Conservation (phyloP, 2,329 filamentous ascomycete species). For the Talaromyces sp. region DNA sequence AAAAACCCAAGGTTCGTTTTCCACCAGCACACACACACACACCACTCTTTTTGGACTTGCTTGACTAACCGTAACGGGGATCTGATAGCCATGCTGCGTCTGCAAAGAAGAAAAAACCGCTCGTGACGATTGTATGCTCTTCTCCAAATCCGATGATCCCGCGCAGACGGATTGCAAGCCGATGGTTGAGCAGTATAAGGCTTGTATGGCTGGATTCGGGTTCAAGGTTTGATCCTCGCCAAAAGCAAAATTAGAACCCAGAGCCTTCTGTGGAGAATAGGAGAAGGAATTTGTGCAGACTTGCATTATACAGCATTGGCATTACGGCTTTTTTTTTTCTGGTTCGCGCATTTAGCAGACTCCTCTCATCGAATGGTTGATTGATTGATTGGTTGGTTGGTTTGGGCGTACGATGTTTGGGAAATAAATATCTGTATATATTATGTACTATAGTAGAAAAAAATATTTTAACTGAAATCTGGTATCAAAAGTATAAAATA, state of each 20-base stretch:
- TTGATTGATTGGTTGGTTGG: not conserved
- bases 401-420: not conserved
- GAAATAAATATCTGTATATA: not conserved
- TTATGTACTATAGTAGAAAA: conserved; percentile 5
- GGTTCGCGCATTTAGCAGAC: not conserved
- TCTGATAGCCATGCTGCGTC: conserved; percentile 75
- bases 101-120: conserved; percentile 91
- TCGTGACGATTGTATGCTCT: conserved; percentile 98
- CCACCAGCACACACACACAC: not conserved
- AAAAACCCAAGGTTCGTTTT: conserved; percentile 38
- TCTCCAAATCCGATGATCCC: conserved; percentile 78
- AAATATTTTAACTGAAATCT: not conserved
- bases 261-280: not conserved
- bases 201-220: conserved; percentile 88
- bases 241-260: not conserved
- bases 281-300: not conserved
- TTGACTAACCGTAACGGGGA: not conserved
- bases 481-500: not conserved
- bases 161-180: conserved; percentile 70
- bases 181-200: conserved; percentile 78
- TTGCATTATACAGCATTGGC: conserved; percentile 6
- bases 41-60: not conserved
- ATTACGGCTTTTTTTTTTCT: not conserved
- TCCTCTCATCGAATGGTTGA: too few relatives aligned
- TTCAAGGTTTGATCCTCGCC: conserved; percentile 55